Evolutionary conservation across 2,329 filamentous ascomycete genomes (phyloP), one percentile per base, ranked within the genome.

Genomic region (Biscogniauxia marginata): DNA sequence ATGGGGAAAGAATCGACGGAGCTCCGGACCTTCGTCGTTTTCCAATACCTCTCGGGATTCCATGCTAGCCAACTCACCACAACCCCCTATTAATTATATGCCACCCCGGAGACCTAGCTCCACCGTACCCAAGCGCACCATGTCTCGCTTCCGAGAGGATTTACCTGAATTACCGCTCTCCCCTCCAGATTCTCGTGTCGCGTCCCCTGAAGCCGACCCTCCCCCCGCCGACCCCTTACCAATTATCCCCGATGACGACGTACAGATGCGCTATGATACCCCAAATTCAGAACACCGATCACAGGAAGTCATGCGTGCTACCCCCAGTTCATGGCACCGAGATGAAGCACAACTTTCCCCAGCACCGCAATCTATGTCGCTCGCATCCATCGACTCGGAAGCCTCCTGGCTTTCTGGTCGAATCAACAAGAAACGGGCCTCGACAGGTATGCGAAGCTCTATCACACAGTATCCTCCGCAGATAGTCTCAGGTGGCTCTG

Each of bases 311-410:
- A 74, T 74, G 65, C 69, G 76, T 46, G 73, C 77, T 19, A 81
- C 77, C 1, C 77, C 79, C 7, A 79, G 75, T 11, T 78, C 76
- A 24, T 73, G 74, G 55, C 70, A 73, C 56, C 74, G 69, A 59
- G 74, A 77, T 25, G 72, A 73, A 22, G 68, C 74, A 4, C 74
- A 77, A 21, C 70, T 76, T 22, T 86, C 81, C 4, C 85, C 79
- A 18, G 86, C 81, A 63, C 81, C 76, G 34, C 82, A 92, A 69
- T 91, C 92, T 24, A 88, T 93, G 71, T 98, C 93, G 0, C 80
- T 98, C 18, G 95, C 92, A 1, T 97, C 93, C 0, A 91, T 98
- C 57, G 95, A 97, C 69, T 97, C 93, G 0, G 95, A 99, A 75
- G 95, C 84, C 4, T 97, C 93, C 0, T 99, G 95, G 95, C 85